These are phyloP conservation scores for Protomyces inouyei DNA, from an alignment of 1,139 yeast genomes.

Conservation along the genomic window DNA sequence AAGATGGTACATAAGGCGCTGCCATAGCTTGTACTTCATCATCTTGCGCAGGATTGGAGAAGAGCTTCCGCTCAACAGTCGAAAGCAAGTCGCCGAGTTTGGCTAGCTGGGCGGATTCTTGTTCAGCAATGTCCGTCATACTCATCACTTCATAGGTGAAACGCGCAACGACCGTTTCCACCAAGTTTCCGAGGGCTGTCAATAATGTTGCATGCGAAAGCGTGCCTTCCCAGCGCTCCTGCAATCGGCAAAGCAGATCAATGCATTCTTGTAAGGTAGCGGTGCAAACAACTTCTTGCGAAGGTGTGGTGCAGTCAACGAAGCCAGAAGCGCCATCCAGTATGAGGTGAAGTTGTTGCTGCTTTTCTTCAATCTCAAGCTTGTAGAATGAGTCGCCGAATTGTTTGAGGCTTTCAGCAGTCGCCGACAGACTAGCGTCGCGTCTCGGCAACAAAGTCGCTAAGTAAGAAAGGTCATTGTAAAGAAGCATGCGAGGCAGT, in stretches of 20 bases:
- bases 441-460: not conserved
- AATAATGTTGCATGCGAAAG: slow-evolving; percentile 9
- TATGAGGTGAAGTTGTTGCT: slow-evolving; percentile 6
- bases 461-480: slow-evolving; percentile 15
- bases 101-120: slow-evolving; percentile 13
- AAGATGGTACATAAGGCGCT: slow-evolving; percentile 40
- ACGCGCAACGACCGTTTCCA: slow-evolving; percentile 7
- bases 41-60: slow-evolving; percentile 22
- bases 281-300: not conserved
- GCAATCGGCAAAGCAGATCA: slow-evolving; percentile 10
- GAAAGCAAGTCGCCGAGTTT: slow-evolving; percentile 7
- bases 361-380: slow-evolving; percentile 8
- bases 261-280: slow-evolving; percentile 3
- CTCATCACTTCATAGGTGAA: slow-evolving; percentile 1
- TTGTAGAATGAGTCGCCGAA: slow-evolving; percentile 15
- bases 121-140: slow-evolving; percentile 24
- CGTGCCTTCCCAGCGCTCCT: slow-evolving; percentile 14
- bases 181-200: slow-evolving; percentile 21
- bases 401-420: not conserved
- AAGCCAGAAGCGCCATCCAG: slow-evolving; percentile 1
- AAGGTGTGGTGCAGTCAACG: slow-evolving; percentile 1
- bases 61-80: slow-evolving; percentile 6
- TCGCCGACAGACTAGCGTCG: not conserved
- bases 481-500: slow-evolving; percentile 17
- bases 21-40: slow-evolving; percentile 32